These are phyloP conservation scores for Orbilia oligospora DNA, from an alignment of 2,329 filamentous ascomycete genomes.

Conservation along the genomic window DNA sequence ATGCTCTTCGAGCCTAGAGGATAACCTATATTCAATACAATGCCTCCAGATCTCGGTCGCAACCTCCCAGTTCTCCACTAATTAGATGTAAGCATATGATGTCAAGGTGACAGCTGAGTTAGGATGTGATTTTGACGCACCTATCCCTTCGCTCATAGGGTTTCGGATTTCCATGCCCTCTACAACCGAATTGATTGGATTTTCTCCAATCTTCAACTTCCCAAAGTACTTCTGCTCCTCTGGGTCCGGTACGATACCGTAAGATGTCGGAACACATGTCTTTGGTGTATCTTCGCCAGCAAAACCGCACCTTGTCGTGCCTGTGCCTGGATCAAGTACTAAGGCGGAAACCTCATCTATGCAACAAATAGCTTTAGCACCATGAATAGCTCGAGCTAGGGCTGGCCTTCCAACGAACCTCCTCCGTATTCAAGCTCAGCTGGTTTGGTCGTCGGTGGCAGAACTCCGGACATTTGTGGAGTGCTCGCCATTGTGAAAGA, in stretches of 20 bases:
- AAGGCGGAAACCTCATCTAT: constrained; percentile 97
- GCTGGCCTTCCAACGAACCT: constrained; percentile 31
- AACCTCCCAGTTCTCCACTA: constrained; percentile 96
- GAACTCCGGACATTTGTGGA: constrained; percentile 49
- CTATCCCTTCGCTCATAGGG: constrained; percentile 77
- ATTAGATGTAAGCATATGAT: constrained; percentile 21
- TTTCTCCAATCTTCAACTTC: constrained; percentile 84
- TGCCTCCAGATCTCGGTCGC: constrained; percentile 93
- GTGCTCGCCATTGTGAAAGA: constrained; percentile 56
- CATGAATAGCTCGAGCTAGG: neutral
- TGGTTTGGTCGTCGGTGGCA: constrained; percentile 57
- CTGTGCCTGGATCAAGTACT: constrained; percentile 94
- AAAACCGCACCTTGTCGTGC: constrained; percentile 91
- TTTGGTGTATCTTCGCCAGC: constrained; percentile 98
- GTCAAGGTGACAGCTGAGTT: neutral
- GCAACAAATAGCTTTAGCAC: constrained; percentile 21
- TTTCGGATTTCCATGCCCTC: constrained; percentile 86
- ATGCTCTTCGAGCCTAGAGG: constrained; percentile 85
- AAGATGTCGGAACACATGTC: constrained; percentile 90
- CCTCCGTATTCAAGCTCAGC: constrained; percentile 59
- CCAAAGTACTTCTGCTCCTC: constrained; percentile 68
- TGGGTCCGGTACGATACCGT: constrained; percentile 72
- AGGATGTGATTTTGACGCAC: constrained; percentile 30
- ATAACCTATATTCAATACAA: constrained; percentile 88
- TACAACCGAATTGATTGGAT: constrained; percentile 83